A percentile compares a stretch with the other conserved stretches of the same genome.
Conservation (phyloP, 768 basidiomycete species). For the Termitomyces sp. region DNA sequence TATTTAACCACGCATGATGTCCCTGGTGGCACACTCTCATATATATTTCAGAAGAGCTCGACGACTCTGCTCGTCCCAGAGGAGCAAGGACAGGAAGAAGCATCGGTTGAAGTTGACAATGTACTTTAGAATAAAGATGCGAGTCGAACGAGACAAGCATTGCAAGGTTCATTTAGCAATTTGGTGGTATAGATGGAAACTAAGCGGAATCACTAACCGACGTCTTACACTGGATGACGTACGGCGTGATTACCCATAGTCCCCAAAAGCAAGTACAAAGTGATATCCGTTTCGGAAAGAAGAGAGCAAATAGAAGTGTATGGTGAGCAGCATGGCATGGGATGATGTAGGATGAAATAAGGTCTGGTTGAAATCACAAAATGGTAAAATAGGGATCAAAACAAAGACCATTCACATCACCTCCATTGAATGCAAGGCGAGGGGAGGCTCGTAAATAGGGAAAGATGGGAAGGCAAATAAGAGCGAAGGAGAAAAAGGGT, state of each 20-base stretch:
- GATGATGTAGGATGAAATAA: not conserved
- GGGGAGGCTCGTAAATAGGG: not conserved
- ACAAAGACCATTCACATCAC: constrained; percentile 6
- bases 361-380: not conserved
- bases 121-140: not conserved
- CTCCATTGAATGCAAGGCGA: constrained; percentile 3
- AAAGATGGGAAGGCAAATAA: not conserved
- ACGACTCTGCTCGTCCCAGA: not conserved
- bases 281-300: not conserved
- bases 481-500: not conserved
- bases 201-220: constrained; percentile 5
- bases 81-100: not conserved
- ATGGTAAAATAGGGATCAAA: not conserved
- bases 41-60: constrained; percentile 61
- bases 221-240: not conserved
- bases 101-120: not conserved
- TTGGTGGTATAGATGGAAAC: constrained; percentile 9
- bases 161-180: constrained; percentile 2
- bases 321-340: not conserved
- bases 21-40: constrained; percentile 68
- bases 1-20: constrained; percentile 31
- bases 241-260: not conserved
- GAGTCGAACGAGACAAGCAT: not conserved
- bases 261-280: not conserved
- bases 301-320: not conserved